Base-by-base conservation (phyloP, 164 flowering plant species). In the Liriodendron chinense region DNA sequence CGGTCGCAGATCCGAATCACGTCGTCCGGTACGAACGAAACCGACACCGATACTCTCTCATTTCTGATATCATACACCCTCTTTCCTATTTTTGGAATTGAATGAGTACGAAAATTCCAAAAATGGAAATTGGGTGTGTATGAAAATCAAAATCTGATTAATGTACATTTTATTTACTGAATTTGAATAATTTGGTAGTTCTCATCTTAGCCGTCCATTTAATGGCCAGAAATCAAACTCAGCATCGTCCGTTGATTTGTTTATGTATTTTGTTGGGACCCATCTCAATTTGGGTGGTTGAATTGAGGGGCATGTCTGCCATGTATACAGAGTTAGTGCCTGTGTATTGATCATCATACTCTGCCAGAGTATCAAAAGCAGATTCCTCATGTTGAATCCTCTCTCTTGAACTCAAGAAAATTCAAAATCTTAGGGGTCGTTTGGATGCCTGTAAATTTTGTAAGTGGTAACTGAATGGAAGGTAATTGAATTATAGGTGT, bases 21-120 rank as follows among this genome's bases (percentile, higher is more conserved):
- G 28, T 85, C 84, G 75, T 84, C 89, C 20, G 83, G 89, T 87
- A 82, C 71, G 75, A 53, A 64, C 26, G 34, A 65, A 18, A 61
- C 64, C 64, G 43, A 3, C 5, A 34, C 43, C 3, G 7, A 53
- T 53, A 3, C 59, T 53, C 59, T 53, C 20, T 53, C 59, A 12
- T 53, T 16, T 2, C 3, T 53, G 59, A 53, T 16, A 53, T 2
- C 18, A 12, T 12, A 16, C 59, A 53, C 59, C 59, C 59, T 12
- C 59, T 12, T 53, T 53, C 59, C 59, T 8, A 16, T 53, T 53
- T 53, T 53, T 12, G 59, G 59, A 53, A 53, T 53, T 53, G 59
- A 53, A 16, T 0, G 2, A 12, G 59, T 53, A 12, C 18, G 2
- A 12, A 53, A 28, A 22, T 48, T 64, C 34, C n/a, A 53, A 56